These are phyloP conservation scores for Chaetomium sp. DNA, from an alignment of 2,329 filamentous ascomycete genomes.

Conservation along the genomic window DNA sequence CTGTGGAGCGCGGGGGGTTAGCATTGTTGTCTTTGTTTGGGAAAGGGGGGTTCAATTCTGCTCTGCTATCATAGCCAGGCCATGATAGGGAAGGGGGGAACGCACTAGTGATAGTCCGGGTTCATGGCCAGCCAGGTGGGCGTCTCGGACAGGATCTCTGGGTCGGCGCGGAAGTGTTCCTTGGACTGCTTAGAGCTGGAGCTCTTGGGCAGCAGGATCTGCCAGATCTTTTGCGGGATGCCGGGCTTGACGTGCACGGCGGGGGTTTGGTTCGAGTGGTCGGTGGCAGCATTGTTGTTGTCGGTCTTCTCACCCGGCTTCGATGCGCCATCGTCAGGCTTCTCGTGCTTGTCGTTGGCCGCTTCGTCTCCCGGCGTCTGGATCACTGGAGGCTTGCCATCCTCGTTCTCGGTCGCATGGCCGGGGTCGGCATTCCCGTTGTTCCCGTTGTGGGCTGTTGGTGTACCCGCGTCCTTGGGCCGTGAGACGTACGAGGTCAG, in stretches of 20 bases:
- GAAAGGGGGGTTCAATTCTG: not conserved
- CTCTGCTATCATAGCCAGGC: not conserved
- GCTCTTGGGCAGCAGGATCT: slow-evolving; percentile 22
- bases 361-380: not conserved
- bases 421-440: not conserved
- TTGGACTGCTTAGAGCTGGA: not conserved
- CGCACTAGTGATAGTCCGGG: slow-evolving; percentile 22
- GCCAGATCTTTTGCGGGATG: slow-evolving; percentile 26
- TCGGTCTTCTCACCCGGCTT: not conserved
- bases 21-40: not conserved
- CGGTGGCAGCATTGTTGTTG: not conserved
- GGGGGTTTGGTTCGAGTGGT: not conserved
- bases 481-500: slow-evolving; percentile 1
- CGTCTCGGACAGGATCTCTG: slow-evolving; percentile 17
- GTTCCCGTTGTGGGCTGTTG: not conserved
- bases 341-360: not conserved
- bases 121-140: slow-evolving; percentile 24
- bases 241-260: not conserved
- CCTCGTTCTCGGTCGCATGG: not conserved
- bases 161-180: slow-evolving; percentile 5
- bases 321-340: not conserved
- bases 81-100: not conserved
- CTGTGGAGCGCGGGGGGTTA: not conserved
- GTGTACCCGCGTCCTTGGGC: not conserved
- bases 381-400: not conserved